These are phyloP conservation scores for Tetrahymena thermophila DNA, from an alignment of 73 alveolate genomes.

Conservation along the genomic window DNA sequence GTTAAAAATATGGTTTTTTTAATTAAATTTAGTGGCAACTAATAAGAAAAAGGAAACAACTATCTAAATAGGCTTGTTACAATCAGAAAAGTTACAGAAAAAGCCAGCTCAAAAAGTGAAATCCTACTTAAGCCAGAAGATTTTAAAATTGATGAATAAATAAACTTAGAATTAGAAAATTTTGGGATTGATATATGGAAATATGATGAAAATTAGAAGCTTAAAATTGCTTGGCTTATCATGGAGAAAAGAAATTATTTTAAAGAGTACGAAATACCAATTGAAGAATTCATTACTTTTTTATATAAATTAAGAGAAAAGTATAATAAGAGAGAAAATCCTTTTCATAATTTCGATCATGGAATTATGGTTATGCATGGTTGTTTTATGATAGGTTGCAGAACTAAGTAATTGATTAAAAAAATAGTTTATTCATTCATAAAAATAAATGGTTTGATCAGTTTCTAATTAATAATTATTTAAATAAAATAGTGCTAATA, in stretches of 20 bases:
- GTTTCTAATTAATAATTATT: neutral
- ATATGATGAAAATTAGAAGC: neutral
- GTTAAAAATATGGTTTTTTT: neutral
- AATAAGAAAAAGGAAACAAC: neutral
- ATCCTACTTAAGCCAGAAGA: neutral
- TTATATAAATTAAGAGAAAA: slow-evolving; percentile 6
- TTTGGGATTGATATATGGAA: neutral
- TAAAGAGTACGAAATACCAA: slow-evolving; percentile 15
- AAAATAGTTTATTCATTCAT: no score
- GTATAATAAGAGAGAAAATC: slow-evolving; percentile 23
- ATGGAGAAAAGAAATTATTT: neutral
- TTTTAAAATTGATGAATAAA: neutral
- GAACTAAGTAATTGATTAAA: neutral
- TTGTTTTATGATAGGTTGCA: slow-evolving; percentile 8
- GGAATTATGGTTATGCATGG: slow-evolving; percentile 40
- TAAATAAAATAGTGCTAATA: neutral
- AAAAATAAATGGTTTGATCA: neutral
- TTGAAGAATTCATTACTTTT: slow-evolving; percentile 16
- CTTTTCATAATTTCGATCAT: slow-evolving; percentile 39
- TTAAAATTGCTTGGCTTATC: neutral
- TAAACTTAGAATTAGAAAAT: neutral
- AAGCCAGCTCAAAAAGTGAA: neutral
- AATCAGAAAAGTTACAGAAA: neutral
- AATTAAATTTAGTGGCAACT: neutral
- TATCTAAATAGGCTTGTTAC: neutral